Conservation (phyloP, 2,329 filamentous ascomycete species). For the Epicoccum nigrum region DNA sequence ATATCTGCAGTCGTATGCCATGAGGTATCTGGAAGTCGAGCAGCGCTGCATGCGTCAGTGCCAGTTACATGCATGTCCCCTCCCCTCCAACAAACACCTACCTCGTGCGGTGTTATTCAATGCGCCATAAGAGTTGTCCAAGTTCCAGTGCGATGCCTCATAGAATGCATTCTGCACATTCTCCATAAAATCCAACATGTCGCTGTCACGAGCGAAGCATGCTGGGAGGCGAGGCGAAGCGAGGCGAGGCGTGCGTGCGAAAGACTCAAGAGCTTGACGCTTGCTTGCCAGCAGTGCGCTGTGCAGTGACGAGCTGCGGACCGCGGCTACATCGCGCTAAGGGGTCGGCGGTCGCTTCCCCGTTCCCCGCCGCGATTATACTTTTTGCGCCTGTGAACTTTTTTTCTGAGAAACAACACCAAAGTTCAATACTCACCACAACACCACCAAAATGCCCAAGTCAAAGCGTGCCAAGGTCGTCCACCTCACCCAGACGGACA, state of each 20-base stretch:
- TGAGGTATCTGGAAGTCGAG: conserved; percentile 87
- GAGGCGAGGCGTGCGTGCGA: too few species aligned
- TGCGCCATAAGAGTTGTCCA: conserved; percentile 88
- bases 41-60: conserved; percentile 63
- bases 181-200: conserved; percentile 97
- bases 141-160: conserved; percentile 83
- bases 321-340: conserved; percentile 27
- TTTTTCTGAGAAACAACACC: conserved; percentile 24
- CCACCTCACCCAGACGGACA: conserved; percentile 87
- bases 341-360: conserved; percentile 36
- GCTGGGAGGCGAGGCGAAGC: conserved; percentile 4
- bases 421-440: conserved; percentile 17
- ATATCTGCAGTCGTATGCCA: conserved; percentile 83
- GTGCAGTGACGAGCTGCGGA: conserved; percentile 16
- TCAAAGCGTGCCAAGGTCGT: conserved; percentile 91
- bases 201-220: conserved; percentile 41
- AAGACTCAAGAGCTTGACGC: conserved; percentile 5
- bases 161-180: conserved; percentile 93
- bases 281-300: conserved; percentile 7
- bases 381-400: conserved; percentile 23
- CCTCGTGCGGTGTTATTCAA: conserved; percentile 84
- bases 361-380: conserved; percentile 34
- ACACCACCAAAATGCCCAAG: conserved; percentile 76
- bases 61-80: conserved; percentile 10
- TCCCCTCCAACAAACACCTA: conserved; percentile 53